These are phyloP conservation scores for Oryza punctata DNA, from an alignment of 176 grass and related monocot species.

Conservation along the genomic window DNA sequence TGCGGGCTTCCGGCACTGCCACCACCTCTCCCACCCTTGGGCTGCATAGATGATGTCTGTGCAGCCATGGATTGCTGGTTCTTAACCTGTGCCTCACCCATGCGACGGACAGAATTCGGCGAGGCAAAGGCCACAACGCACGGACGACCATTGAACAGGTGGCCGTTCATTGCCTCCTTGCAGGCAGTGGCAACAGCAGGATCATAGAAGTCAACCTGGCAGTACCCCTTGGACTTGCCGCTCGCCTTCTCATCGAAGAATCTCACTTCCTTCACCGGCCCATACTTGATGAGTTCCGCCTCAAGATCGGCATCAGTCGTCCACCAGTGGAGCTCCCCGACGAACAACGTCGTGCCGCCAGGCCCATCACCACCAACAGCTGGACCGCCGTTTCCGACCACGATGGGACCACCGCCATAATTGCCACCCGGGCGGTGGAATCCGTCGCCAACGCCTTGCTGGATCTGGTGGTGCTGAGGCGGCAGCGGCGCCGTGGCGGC, in stretches of 20 bases:
- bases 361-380: slow-evolving; percentile 46
- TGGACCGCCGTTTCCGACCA: slow-evolving; percentile 36
- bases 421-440: slow-evolving; percentile 65
- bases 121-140: slow-evolving; percentile 77
- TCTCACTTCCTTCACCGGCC: slow-evolving; percentile 78
- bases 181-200: slow-evolving; percentile 47
- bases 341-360: slow-evolving; percentile 67
- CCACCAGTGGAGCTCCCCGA: slow-evolving; percentile 95
- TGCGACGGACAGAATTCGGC: slow-evolving; percentile 50
- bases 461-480: slow-evolving; percentile 53
- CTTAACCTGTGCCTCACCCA: slow-evolving; percentile 78
- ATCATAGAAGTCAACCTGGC: slow-evolving; percentile 82
- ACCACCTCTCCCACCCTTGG: slow-evolving; percentile 58
- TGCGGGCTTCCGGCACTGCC: slow-evolving; percentile 35
- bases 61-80: slow-evolving; percentile 57
- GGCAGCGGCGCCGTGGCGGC: slow-evolving; percentile 15
- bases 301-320: slow-evolving; percentile 87
- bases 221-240: slow-evolving; percentile 93
- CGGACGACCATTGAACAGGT: slow-evolving; percentile 67
- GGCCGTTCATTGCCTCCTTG: slow-evolving; percentile 82
- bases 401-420: slow-evolving; percentile 40
- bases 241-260: slow-evolving; percentile 95
- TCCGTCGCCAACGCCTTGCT: slow-evolving; percentile 48
- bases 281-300: slow-evolving; percentile 71
- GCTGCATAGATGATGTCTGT: slow-evolving; percentile 42